Base-by-base conservation (phyloP, 2,329 filamentous ascomycete species). In the Fusarium beomiforme region DNA sequence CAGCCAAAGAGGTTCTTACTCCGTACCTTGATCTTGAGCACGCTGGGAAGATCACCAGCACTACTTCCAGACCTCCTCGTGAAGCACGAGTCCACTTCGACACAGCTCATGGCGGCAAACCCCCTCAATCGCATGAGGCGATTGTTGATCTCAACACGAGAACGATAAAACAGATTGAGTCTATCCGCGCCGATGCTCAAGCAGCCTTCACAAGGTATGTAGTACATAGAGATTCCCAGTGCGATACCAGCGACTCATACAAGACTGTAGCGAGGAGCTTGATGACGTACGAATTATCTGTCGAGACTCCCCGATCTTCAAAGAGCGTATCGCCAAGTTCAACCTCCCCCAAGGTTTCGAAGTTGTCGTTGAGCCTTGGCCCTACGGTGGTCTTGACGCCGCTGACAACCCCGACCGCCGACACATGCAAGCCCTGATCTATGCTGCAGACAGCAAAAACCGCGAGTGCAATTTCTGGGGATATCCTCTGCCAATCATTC, bases 391-490 rank as follows among this genome's bases (percentile, higher is more conserved):
- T 3, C 72, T 75, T 6, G 77, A 82, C 17, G 41, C 71, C 1
- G 46, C 46, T 50, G 63, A 53, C 6, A 80, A 80, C 53, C 79
- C 75, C 21, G 60, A 76, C 19, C 71, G 46, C 3, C 78, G 79
- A 10, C 73, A 74, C 17, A 81, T 81, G 67, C 80, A 81, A 54
- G 79, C 73, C 19, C 69, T 81, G 0, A 72, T 79, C 46, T 81
- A 81, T 34, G 80, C 75, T 5, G 76, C 81, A 36, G 74, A 74
- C 0, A 61, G 72, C 16, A 78, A 67, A 21, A 76, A 78, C 36
- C 77, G 78, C 0, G 86, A 89, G 62, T 82, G 86, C 16, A 89
- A 89, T 66, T 85, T 85, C 65, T 89, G 88, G 69, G 85, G 86
- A 2, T 89, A 86, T 49, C 87, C 87, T 0, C 78, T 89, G 8